Conservation (phyloP, 2,329 filamentous ascomycete genomes). For the Esteya vermicola region DNA sequence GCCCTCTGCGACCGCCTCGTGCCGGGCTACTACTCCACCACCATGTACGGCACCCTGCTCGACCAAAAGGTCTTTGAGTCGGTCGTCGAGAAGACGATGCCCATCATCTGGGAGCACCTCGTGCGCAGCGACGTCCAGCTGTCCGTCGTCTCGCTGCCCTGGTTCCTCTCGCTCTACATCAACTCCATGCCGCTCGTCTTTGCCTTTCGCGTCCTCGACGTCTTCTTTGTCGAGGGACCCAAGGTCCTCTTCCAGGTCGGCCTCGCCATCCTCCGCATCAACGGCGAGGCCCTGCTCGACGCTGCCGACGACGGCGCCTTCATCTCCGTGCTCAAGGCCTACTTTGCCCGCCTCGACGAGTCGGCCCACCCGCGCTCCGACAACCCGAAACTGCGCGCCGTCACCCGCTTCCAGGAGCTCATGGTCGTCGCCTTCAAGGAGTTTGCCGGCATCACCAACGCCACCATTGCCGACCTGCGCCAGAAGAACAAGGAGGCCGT, state of each 20-base stretch:
- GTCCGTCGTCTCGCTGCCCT: constrained; percentile 90
- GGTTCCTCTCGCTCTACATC: constrained; percentile 96
- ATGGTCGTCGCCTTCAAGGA: constrained; percentile 99
- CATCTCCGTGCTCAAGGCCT: constrained; percentile 88
- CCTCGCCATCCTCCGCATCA: constrained; percentile 90
- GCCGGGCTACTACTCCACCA: constrained; percentile 94
- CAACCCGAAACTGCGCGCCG: constrained; percentile 83
- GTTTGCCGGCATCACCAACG: constrained; percentile 89
- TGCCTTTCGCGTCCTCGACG: constrained; percentile 88
- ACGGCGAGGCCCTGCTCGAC: constrained; percentile 89
- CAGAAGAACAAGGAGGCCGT: constrained; percentile 90
- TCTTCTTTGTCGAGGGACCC: constrained; percentile 95
- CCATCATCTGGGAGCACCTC: constrained; percentile 95
- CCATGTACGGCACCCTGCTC: constrained; percentile 95
- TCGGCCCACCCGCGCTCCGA: constrained; percentile 92
- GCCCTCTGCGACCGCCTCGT: constrained; percentile 83
- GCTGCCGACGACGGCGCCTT: constrained; percentile 91
- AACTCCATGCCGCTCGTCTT: constrained; percentile 99
- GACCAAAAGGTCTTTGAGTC: constrained; percentile 97
- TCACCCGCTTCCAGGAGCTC: constrained; percentile 91
- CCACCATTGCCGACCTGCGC: constrained; percentile 76
- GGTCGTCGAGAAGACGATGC: constrained; percentile 97
- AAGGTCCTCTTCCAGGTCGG: constrained; percentile 97
- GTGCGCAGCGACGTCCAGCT: constrained; percentile 93
- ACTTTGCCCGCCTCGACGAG: constrained; percentile 86